Percentiles rank a stretch among this genome's conserved stretches.
These are phyloP conservation scores for Rhododendron ferrugineum DNA, from an alignment of 148 eudicot genomes.

Conservation along the genomic window DNA sequence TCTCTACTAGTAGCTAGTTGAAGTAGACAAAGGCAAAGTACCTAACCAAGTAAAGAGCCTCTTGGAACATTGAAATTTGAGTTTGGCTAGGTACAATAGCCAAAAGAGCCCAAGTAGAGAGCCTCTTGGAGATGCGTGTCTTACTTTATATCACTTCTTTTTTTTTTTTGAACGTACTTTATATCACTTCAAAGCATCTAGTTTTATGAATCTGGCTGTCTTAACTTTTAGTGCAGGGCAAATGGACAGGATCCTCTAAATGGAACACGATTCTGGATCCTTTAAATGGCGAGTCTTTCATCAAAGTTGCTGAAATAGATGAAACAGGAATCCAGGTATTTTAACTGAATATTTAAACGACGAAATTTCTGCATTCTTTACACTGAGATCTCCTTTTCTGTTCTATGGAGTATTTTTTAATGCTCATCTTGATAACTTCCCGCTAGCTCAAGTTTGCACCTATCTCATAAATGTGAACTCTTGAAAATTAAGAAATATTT, in stretches of 20 bases:
- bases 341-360: not conserved
- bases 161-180: too few species aligned
- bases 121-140: too few species aligned
- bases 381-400: not conserved
- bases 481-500: not conserved
- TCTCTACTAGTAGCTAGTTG: too few species aligned
- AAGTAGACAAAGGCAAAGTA: too few species aligned
- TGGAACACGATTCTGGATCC: constrained; percentile 90
- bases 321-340: constrained; percentile 68
- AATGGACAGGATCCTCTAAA: constrained; percentile 62
- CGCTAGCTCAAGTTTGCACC: not conserved
- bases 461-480: not conserved
- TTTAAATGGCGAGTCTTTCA: constrained; percentile 88
- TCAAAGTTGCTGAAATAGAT: constrained; percentile 84
- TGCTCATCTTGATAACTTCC: not conserved
- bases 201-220: constrained; percentile 7
- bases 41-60: too few species aligned
- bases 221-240: constrained; percentile 69
- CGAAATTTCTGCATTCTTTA: not conserved
- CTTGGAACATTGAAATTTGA: too few species aligned
- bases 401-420: not conserved
- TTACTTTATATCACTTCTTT: not conserved
- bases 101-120: too few species aligned
- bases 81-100: too few species aligned
- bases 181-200: not conserved